Evolutionary conservation across 2,329 filamentous ascomycete species (phyloP).

Genomic region (Verticillium longisporum): DNA sequence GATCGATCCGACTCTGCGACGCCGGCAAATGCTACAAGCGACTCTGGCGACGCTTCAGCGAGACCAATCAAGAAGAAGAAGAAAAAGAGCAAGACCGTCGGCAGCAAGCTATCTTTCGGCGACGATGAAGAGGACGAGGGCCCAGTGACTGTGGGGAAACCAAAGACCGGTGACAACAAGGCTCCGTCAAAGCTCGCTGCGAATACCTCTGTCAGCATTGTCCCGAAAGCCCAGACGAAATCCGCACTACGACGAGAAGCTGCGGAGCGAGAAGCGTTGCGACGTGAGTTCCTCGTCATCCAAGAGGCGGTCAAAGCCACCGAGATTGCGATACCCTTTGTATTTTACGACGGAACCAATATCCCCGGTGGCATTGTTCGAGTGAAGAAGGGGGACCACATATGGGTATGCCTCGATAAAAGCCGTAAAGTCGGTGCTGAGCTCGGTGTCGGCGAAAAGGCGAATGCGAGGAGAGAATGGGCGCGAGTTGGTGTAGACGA

Average conservation of each 20-base stretch:
- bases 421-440: constrained; percentile 87
- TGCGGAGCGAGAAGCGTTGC: constrained; percentile 67
- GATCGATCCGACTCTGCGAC: constrained; percentile 42
- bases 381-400: constrained; percentile 85
- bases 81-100: constrained; percentile 35
- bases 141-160: constrained; percentile 19
- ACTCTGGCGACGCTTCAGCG: constrained; percentile 19
- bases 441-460: constrained; percentile 63
- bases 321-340: constrained; percentile 86
- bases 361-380: constrained; percentile 76
- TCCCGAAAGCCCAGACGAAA: constrained; percentile 66
- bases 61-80: constrained; percentile 35
- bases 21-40: constrained; percentile 34
- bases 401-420: constrained; percentile 90
- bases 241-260: constrained; percentile 72
- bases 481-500: constrained; percentile 92
- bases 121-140: constrained; percentile 61
- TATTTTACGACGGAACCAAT: constrained; percentile 94
- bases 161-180: constrained; percentile 12
- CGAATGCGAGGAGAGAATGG: constrained; percentile 73
- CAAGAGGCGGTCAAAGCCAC: constrained; percentile 85
- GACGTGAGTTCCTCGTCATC: constrained; percentile 73
- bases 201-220: constrained; percentile 53
- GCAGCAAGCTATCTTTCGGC: constrained; percentile 55
- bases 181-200: constrained; percentile 47